phyloP scores from a whole-genome alignment of 257 asterid genomes.

The Haberlea rhodopensis region DNA sequence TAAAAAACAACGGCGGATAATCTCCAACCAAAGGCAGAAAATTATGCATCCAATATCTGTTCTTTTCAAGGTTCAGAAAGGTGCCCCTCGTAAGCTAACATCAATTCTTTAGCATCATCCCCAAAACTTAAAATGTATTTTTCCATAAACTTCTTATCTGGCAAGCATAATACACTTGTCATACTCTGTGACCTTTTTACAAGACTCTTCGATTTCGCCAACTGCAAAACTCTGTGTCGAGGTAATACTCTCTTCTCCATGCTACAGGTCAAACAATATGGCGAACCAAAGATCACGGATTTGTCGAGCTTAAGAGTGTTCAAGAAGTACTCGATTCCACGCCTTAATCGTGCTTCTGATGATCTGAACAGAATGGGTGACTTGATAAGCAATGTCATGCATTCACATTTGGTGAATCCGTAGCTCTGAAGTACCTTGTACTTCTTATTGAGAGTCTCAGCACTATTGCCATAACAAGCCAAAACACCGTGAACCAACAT shows the following conservation, averaged over 20 bases:
- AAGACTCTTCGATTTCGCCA: constrained; percentile 18
- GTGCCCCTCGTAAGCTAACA: constrained; percentile 18
- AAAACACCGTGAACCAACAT: constrained; percentile 18
- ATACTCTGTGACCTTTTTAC: not conserved
- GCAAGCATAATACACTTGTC: not conserved
- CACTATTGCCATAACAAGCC: constrained; percentile 3
- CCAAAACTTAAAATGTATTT: constrained; percentile 17
- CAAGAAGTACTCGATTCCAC: constrained; percentile 12
- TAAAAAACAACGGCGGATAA: no score
- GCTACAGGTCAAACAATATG: not conserved
- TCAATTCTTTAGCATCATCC: constrained; percentile 26
- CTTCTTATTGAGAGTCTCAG: constrained; percentile 19
- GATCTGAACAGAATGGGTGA: not conserved
- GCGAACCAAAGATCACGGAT: constrained; percentile 7
- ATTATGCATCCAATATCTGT: not conserved
- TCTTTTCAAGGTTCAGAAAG: constrained; percentile 14
- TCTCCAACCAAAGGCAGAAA: no score
- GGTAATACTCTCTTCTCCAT: constrained; percentile 25
- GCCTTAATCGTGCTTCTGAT: constrained; percentile 23
- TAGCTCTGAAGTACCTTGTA: constrained; percentile 1
- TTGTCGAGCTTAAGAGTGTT: constrained; percentile 19
- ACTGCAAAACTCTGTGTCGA: constrained; percentile 12
- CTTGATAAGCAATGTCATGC: not conserved
- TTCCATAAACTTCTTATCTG: constrained; percentile 20
- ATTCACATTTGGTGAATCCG: constrained; percentile 17